Base-by-base conservation (phyloP, 257 asterid species). In the Anisodus acutangulus region DNA sequence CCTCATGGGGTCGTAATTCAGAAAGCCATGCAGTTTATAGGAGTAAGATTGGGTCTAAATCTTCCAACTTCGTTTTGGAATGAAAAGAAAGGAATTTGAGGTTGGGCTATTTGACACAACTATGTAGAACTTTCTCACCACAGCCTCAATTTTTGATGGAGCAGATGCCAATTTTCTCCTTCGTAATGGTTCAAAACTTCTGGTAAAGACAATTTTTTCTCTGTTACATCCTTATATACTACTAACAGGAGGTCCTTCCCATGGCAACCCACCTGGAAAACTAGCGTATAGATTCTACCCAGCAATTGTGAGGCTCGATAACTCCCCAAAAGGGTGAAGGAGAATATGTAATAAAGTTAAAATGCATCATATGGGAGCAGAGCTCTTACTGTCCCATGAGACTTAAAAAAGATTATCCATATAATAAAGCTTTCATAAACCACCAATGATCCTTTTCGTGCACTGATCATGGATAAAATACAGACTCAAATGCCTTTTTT, bases 1-100 rank as follows among this genome's bases (percentile, higher is more conserved):
- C 26, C 63, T 76, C 80, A 49, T 19, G 80, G 39, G 39, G 41
- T 11, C 43, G 3, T 72, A 72, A 72, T 72, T 72, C 80, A 47
- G 60, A 72, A 72, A 17, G 80, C 3, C 43, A 51, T 72, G 80
- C 80, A 16, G 19, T 49, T 51, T 3, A 22, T 74, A 74, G 60
- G 41, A 74, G 80, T 49, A 74, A 47, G 57, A 22, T 47, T 2
- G 1, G 60, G 8, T 47, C 37, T 49, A 74, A n/a, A 49, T 9
- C 80, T 19, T 74, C 26, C 60, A 19, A 5, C 45, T 47, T 22
- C 60, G 47, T 11, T 19, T 49, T 74, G 60, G 80, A 74, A 12
- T n/a, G 5, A 72, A 72, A 45, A 45, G 10, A 47, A 45, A 72
- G 80, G n/a, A 72, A 4, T 72, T 47, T 72, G 59, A 0, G 1